Base-by-base conservation (phyloP, 805 yeast species). In the Limtongia smithiae region DNA sequence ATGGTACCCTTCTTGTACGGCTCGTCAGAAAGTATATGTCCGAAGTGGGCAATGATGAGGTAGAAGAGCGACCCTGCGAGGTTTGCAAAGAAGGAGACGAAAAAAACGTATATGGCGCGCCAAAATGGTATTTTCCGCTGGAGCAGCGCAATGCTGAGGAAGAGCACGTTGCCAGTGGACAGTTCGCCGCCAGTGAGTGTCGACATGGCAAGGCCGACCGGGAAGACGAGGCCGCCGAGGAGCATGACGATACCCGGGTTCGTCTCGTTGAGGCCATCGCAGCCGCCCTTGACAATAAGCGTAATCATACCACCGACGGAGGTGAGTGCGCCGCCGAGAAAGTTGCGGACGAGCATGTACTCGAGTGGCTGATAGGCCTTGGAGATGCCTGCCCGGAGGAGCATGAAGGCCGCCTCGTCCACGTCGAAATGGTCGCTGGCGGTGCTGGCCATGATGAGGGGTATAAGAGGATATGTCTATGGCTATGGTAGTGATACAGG, bases 291-390 rank as follows among this genome's bases (percentile, higher is more conserved):
- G 15, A 54, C 58, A 17, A 53, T n/a, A 24, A 54, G 37, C n/a
- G 53, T 52, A 25, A 54, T 22, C 47, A 54, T 32, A 6, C 58
- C 58, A n/a, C 58, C 58, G 25, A 54, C 51, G 2, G 58, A 54
- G 4, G 56, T 39, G n/a, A 52, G 21, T 4, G 57, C 58, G 17
- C 58, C 58, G 9, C 57, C 58, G 31, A 54, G 15, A 33, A 54
- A 54, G 37, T 52, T 53, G 24, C 52, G 53, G 11, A 54, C 28
- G 20, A 54, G 37, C 48, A 44, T 48, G 37, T 41, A 38, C 22
- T 54, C 58, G 21, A 51, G 20, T 34, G 50, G 53, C 34, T 54
- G 54, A 33, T 53, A 39, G 15, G 51, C 55, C 35, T 54, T 54
- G 5, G 46, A 41, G 25, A 48, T 48, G 33, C 58, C 58, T 24